Evolutionary conservation across 352 stramenopile species (phyloP).

Genomic region (Phytopythium montanum): DNA sequence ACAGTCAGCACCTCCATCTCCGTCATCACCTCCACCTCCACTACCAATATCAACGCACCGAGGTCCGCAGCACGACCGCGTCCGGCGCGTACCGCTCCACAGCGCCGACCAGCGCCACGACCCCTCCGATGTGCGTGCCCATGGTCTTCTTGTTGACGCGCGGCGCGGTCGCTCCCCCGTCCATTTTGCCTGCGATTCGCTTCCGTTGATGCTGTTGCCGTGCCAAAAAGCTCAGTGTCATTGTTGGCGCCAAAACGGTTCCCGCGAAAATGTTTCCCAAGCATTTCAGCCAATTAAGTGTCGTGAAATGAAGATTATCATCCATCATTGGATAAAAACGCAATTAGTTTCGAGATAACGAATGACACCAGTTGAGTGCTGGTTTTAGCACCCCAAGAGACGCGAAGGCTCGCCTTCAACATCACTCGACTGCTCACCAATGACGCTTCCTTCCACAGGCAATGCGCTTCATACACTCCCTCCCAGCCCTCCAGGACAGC

Average conservation of each 20-base stretch:
- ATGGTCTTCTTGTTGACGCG: constrained; percentile 84
- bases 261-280: not conserved
- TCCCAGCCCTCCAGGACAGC: not conserved
- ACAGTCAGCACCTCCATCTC: not conserved
- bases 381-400: not conserved
- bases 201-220: not conserved
- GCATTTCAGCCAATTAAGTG: not conserved
- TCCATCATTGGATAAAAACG: not conserved
- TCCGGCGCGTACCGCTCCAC: constrained; percentile 76
- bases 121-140: constrained; percentile 54
- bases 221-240: not conserved
- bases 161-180: constrained; percentile 54
- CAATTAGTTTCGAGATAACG: not conserved
- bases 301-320: not conserved
- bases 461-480: not conserved
- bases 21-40: not conserved
- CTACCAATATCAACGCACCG: constrained; percentile 28
- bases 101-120: constrained; percentile 68
- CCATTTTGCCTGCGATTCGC: constrained; percentile 4
- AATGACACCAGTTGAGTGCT: not conserved
- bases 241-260: not conserved
- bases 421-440: not conserved
- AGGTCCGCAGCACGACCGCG: constrained; percentile 66
- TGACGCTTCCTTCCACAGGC: not conserved
- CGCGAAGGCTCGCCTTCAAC: not conserved